Evolutionary conservation across 805 yeast genomes (phyloP).

Genomic region (Candida stauntonica): DNA sequence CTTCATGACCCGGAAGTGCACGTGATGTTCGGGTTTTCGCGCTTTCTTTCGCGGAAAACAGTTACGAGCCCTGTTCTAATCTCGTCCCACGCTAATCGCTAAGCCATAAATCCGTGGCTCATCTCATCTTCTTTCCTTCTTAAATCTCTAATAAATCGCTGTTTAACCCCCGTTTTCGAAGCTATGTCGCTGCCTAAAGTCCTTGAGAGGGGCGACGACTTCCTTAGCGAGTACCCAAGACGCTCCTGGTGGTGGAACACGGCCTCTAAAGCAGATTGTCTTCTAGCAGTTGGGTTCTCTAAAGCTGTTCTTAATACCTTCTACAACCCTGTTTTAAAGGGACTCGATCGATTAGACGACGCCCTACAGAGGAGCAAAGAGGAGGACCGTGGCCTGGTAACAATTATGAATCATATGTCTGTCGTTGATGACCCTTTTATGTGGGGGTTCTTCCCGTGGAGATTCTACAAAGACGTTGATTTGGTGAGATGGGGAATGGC

Average conservation of each 20-base stretch:
- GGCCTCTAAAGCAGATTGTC: conserved; percentile 65
- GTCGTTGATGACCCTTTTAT: conserved; percentile 87
- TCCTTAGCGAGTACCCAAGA: conserved; percentile 61
- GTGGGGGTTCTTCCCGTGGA: conserved; percentile 82
- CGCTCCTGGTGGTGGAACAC: conserved; percentile 55
- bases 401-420: conserved; percentile 92
- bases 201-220: conserved; percentile 67
- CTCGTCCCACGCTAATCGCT: too few species aligned
- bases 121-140: too few species aligned
- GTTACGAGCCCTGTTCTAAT: too few species aligned
- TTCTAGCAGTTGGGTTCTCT: conserved; percentile 58
- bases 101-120: too few species aligned
- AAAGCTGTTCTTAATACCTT: conserved; percentile 56
- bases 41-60: too few species aligned
- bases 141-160: too few species aligned
- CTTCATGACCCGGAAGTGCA: too few species aligned
- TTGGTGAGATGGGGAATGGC: conserved; percentile 91
- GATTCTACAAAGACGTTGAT: conserved; percentile 55
- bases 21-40: too few species aligned
- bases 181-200: conserved; percentile 73
- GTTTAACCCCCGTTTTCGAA: too few species aligned
- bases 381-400: conserved; percentile 73
- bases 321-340: conserved; percentile 60
- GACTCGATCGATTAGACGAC: conserved; percentile 57
- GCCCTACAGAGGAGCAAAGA: conserved; percentile 59